Evolutionary conservation across 1,284 basidiomycete species (phyloP).

Genomic region (Erythrobasidium hasegawianum): DNA sequence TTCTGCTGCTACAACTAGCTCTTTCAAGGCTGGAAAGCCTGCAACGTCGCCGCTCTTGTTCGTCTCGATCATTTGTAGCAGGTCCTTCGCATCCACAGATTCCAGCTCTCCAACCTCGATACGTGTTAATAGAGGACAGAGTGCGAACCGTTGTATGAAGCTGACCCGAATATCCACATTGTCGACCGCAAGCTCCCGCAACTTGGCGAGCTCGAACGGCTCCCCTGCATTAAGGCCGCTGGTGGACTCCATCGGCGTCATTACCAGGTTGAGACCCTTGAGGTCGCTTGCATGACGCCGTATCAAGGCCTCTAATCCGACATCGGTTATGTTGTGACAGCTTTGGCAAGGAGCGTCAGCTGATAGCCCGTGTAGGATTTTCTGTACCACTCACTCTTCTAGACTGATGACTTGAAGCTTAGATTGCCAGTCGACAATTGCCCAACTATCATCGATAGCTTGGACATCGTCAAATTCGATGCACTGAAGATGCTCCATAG

Average conservation of each 20-base stretch:
- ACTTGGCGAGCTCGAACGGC: constrained; percentile 16
- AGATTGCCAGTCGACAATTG: constrained; percentile 21
- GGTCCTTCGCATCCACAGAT: constrained; percentile 1
- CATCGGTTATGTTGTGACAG: constrained; percentile 15
- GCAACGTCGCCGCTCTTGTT: not conserved
- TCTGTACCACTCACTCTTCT: constrained; percentile 23
- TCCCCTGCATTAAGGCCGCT: constrained; percentile 6
- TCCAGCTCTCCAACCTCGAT: constrained; percentile 15
- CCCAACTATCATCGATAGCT: constrained; percentile 22
- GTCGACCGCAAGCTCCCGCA: constrained; percentile 6
- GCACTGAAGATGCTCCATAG: constrained; percentile 1
- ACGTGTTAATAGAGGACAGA: constrained; percentile 6
- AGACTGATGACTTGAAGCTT: constrained; percentile 8
- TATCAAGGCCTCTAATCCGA: constrained; percentile 16
- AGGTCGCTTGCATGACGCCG: constrained; percentile 8
- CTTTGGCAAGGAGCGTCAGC: constrained; percentile 1
- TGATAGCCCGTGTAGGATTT: no score
- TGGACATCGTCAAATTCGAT: constrained; percentile 15
- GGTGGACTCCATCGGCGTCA: constrained; percentile 2
- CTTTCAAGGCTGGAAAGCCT: constrained; percentile 20
- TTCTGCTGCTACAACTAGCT: constrained; percentile 11
- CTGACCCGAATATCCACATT: constrained; percentile 14
- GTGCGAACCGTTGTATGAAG: constrained; percentile 17
- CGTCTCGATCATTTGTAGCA: constrained; percentile 9
- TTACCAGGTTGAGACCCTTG: constrained; percentile 1